Conservation (phyloP, 257 asterid species). For the Perilla frutescens region DNA sequence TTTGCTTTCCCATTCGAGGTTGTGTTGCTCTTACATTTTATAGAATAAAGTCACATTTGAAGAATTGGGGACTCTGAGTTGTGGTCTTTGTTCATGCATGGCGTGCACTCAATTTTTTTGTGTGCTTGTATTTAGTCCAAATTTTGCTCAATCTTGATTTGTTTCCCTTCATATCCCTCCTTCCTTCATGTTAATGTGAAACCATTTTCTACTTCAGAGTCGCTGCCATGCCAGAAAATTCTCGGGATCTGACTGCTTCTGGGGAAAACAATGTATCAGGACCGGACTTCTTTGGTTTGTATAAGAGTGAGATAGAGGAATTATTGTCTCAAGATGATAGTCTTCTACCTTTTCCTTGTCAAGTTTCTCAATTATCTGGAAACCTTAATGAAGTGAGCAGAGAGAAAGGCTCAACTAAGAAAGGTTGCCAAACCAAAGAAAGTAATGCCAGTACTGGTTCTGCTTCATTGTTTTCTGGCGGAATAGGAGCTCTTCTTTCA, state of each 20-base stretch:
- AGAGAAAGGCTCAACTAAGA: slow-evolving; percentile 35
- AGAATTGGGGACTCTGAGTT: slow-evolving; percentile 10
- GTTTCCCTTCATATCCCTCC: not conserved
- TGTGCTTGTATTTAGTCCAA: slow-evolving; percentile 25
- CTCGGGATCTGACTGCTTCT: slow-evolving; percentile 33
- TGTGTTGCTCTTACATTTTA: slow-evolving; percentile 9
- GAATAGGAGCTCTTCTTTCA: slow-evolving; percentile 63
- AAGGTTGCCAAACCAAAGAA: slow-evolving; percentile 30
- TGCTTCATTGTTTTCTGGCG: slow-evolving; percentile 56
- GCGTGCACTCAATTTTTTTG: not conserved
- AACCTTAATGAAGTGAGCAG: slow-evolving; percentile 30
- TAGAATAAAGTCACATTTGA: slow-evolving; percentile 22
- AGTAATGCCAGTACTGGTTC: slow-evolving; percentile 21
- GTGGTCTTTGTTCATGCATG: not conserved
- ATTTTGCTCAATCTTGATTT: not conserved
- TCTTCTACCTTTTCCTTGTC: slow-evolving; percentile 44
- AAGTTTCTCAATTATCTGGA: slow-evolving; percentile 35
- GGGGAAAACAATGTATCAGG: slow-evolving; percentile 39
- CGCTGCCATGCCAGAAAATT: slow-evolving; percentile 48
- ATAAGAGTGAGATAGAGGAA: slow-evolving; percentile 50
- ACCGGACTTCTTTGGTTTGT: slow-evolving; percentile 77
- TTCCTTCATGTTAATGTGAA: slow-evolving; percentile 21
- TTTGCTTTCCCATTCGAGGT: not conserved
- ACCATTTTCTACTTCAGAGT: slow-evolving; percentile 46
- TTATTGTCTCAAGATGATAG: slow-evolving; percentile 60